These are phyloP conservation scores for Salix brachista DNA, from an alignment of 345 rosid species.

Conservation along the genomic window DNA sequence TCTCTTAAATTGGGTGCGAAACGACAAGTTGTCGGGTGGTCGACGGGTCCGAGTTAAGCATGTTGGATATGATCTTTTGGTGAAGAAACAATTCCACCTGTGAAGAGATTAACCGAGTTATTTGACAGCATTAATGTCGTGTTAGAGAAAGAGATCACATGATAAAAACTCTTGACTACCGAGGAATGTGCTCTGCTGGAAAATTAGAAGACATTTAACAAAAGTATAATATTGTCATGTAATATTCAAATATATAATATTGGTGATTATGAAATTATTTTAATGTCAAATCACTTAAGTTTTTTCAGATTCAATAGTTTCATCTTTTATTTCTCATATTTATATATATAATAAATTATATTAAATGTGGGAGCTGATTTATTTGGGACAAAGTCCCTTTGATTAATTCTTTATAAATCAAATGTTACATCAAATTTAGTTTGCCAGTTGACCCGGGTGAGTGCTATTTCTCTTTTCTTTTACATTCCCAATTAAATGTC, in stretches of 20 bases:
- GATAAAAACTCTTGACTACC: not conserved
- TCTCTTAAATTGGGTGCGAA: constrained; percentile 27
- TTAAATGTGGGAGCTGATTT: not conserved
- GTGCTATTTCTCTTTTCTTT: no score
- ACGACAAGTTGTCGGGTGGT: constrained; percentile 14
- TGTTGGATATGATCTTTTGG: not conserved
- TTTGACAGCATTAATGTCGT: not conserved
- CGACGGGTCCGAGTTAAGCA: not conserved
- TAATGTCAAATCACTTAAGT: not conserved
- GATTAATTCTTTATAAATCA: no score
- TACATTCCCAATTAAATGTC: no score
- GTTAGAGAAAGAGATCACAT: not conserved
- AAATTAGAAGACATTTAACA: no score
- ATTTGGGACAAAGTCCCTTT: no score
- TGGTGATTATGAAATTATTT: not conserved
- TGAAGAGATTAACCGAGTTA: not conserved
- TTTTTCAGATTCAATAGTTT: no score
- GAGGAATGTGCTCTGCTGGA: not conserved
- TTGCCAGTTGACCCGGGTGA: no score
- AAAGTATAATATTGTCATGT: no score
- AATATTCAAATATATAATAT: no score
- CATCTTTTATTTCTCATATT: not conserved
- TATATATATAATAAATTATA: not conserved
- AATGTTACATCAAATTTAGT: no score
- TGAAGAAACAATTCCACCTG: not conserved